Percentiles rank a stretch among this genome's conserved stretches.
Evolutionary conservation across 441 rosid genomes (phyloP).

Genomic region (Euphorbia schlechtendalii): DNA sequence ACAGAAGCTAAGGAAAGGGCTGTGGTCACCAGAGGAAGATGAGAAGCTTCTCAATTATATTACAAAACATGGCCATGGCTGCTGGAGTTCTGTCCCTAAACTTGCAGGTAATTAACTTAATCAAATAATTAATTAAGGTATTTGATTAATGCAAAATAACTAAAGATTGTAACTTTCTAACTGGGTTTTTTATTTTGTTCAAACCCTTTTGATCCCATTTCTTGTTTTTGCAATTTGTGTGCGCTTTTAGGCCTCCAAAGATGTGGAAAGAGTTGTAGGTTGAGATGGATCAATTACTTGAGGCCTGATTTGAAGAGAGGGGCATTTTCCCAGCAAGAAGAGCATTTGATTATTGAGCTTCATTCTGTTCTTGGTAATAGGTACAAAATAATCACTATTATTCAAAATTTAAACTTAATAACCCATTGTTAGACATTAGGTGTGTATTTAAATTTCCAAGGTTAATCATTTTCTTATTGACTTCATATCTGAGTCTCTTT

Average conservation of each 20-base stretch:
- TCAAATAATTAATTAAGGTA: background rate
- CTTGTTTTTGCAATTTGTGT: background rate
- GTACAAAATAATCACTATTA: constrained; percentile 18
- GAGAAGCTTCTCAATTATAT: constrained; percentile 69
- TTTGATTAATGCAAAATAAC: constrained; percentile 3
- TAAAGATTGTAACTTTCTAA: background rate
- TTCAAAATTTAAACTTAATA: too few relatives aligned
- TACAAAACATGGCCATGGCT: constrained; percentile 67
- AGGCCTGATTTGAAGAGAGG: constrained; percentile 93
- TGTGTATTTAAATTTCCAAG: too few relatives aligned
- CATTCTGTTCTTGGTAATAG: constrained; percentile 72
- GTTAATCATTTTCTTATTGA: too few relatives aligned
- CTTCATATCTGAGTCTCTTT: too few relatives aligned
- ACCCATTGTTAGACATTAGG: too few relatives aligned
- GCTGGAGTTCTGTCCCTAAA: constrained; percentile 92
- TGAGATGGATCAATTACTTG: constrained; percentile 79
- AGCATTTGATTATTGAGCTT: constrained; percentile 65
- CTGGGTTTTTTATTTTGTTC: background rate
- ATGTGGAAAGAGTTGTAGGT: constrained; percentile 77
- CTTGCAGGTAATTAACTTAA: constrained; percentile 43
- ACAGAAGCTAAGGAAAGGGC: constrained; percentile 81
- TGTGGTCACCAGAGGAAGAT: constrained; percentile 92
- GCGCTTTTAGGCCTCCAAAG: constrained; percentile 54
- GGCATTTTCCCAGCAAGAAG: constrained; percentile 68
- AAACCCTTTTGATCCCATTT: background rate